Evolutionary conservation across 805 yeast genomes (phyloP).

Genomic region (Nakazawaea ishiwadae): DNA sequence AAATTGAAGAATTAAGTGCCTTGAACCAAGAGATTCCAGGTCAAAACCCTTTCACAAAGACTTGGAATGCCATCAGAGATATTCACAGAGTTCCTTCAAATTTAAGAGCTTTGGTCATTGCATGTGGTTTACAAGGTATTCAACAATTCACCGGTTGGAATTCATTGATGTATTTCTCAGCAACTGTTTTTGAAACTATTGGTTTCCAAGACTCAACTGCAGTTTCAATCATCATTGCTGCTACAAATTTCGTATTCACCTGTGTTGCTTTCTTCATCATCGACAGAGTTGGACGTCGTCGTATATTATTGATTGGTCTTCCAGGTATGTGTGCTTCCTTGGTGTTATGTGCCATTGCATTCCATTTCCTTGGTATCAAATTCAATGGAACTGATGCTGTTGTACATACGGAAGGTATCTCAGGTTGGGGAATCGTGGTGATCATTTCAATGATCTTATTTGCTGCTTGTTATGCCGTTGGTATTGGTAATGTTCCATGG

Average conservation of each 20-base stretch:
- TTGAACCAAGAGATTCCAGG: conserved; percentile 45
- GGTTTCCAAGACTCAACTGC: conserved; percentile 92
- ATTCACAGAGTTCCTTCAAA: conserved; percentile 71
- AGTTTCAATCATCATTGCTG: conserved; percentile 89
- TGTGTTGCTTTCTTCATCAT: conserved; percentile 80
- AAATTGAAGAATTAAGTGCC: conserved; percentile 60
- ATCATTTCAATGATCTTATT: conserved; percentile 80
- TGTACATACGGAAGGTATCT: conserved; percentile 38
- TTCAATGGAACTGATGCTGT: conserved; percentile 44
- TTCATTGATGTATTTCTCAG: conserved; percentile 91
- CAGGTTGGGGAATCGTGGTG: conserved; percentile 85
- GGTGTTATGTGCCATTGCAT: conserved; percentile 81
- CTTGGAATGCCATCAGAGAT: conserved; percentile 57
- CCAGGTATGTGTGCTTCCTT: conserved; percentile 82
- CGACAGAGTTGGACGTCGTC: conserved; percentile 85
- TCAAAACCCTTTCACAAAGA: conserved; percentile 38
- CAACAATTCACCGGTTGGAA: conserved; percentile 98
- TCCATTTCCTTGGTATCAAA: conserved; percentile 73
- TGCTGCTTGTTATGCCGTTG: conserved; percentile 89
- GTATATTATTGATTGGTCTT: conserved; percentile 69
- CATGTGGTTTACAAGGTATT: conserved; percentile 92
- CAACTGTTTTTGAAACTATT: conserved; percentile 86
- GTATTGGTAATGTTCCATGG: conserved; percentile 98
- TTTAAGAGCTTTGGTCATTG: conserved; percentile 82
- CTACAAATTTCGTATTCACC: conserved; percentile 89